These are phyloP conservation scores for Cymbopogon flexuosus DNA, from an alignment of 202 grass and related monocot species.

Conservation along the genomic window DNA sequence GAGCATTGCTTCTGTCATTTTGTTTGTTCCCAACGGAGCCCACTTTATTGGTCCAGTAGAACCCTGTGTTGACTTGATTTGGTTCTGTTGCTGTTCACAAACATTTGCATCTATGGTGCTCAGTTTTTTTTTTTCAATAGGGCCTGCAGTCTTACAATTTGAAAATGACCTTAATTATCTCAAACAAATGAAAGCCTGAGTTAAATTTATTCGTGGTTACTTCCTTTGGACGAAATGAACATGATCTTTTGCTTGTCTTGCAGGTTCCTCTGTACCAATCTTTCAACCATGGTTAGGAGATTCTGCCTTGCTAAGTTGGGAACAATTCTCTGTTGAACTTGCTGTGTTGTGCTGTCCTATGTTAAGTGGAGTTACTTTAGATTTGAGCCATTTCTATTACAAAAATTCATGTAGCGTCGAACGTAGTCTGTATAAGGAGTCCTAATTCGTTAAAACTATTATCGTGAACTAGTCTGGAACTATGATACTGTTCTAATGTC, in stretches of 20 bases:
- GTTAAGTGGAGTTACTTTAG: slow-evolving; percentile 29
- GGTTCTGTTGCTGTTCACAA: neutral
- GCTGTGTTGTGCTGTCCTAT: slow-evolving; percentile 35
- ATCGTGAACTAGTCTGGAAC: slow-evolving; percentile 37
- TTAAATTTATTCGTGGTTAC: neutral
- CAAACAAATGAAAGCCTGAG: neutral
- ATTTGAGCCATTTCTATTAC: slow-evolving; percentile 15
- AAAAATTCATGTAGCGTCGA: slow-evolving; percentile 27
- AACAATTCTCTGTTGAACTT: slow-evolving; percentile 25
- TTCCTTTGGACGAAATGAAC: neutral
- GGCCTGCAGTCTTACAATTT: neutral
- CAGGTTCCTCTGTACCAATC: slow-evolving; percentile 91
- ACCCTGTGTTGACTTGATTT: neutral
- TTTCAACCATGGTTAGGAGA: slow-evolving; percentile 73
- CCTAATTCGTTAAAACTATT: slow-evolving; percentile 32
- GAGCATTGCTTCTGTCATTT: neutral
- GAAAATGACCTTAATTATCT: neutral
- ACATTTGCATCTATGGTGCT: neutral
- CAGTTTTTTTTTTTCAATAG: neutral
- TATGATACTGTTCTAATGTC: neutral
- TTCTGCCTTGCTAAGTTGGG: slow-evolving; percentile 16
- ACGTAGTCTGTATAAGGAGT: slow-evolving; percentile 42
- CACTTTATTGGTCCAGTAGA: neutral
- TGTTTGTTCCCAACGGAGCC: neutral
- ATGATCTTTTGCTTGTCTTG: slow-evolving; percentile 1